Conservation (phyloP, 2,329 filamentous ascomycete genomes). For the Penicillium sp. region DNA sequence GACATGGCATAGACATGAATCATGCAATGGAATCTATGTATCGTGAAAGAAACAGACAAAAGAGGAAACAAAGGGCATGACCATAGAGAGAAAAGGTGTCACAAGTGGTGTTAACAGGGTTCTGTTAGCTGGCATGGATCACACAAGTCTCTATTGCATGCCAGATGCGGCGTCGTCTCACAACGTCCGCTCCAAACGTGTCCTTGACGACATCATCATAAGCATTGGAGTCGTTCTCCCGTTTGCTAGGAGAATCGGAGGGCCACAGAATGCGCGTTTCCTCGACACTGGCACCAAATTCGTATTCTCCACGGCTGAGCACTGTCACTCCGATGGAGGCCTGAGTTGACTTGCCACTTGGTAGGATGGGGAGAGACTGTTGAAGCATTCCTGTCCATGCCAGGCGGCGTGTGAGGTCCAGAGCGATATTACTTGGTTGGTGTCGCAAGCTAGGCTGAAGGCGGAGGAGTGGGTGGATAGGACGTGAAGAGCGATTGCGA, state of each 20-base stretch:
- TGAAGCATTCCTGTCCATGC: conserved; percentile 85
- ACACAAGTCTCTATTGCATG: conserved; percentile 47
- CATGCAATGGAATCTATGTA: conserved; percentile 5
- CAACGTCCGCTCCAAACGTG: conserved; percentile 41
- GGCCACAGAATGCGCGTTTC: conserved; percentile 62
- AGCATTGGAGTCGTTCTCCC: conserved; percentile 14
- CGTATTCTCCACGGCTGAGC: conserved; percentile 78
- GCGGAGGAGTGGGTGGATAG: conserved; percentile 71
- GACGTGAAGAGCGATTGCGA: conserved; percentile 68
- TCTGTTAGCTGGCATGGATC: conserved; percentile 37
- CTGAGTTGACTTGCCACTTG: conserved; percentile 59
- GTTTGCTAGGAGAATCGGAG: conserved; percentile 10
- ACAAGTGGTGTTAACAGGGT: background rate
- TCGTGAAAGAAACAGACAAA: background rate
- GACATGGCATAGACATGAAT: background rate
- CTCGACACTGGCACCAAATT: conserved; percentile 77
- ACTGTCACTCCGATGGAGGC: conserved; percentile 70
- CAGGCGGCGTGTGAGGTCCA: conserved; percentile 80
- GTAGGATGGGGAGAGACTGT: conserved; percentile 65
- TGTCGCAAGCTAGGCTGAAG: conserved; percentile 76
- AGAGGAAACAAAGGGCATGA: conserved; percentile 1
- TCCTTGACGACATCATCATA: conserved; percentile 37
- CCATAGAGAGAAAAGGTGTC: background rate
- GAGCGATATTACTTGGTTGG: conserved; percentile 68
- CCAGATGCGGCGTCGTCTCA: conserved; percentile 46